Base-by-base conservation (phyloP, 306 rosid genomes). In the Quercus parvula region DNA sequence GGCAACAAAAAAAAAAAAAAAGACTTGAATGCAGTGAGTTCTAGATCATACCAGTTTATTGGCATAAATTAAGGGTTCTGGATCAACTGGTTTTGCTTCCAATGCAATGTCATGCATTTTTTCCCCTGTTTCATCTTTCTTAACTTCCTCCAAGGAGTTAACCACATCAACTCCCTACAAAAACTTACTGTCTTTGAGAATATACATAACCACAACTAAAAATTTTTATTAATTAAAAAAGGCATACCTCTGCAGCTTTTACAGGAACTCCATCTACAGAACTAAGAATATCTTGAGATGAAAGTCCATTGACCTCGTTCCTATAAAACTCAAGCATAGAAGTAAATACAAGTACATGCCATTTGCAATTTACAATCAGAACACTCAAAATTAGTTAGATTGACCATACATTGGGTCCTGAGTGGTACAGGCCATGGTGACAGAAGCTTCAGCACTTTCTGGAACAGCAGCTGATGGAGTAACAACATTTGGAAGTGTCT, bases 1-100 rank as follows among this genome's bases (percentile, higher is more conserved):
- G 66, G 68, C 44, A 79, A 73, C 56, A 75, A 73, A 0, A 19
- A 75, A 0, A 19, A 0, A 19, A 75, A 20, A 81, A 56, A 51
- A 78, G 74, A 82, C 46, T 69, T 54, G 74, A 74, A 79, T 64
- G 62, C 25, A 49, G 64, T 74, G 55, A 52, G 79, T 52, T 71
- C 77, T 63, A 30, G 61, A 8, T 59, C 73, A 49, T 88, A 94
- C 98, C 92, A 71, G 87, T 87, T 92, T 94, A 85, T 89, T 90
- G 25, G 84, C 91, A 85, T 87, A 92, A 59, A 81, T 84, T 70
- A 86, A 49, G 77, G 92, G 82, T 68, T 91, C 97, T 62, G 84
- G 93, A 78, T 94, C 98, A 82, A 81, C 87, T 30, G 91, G 35
- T 66, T 85, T 91, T 78, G 90, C 85, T 85, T 92, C 97, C 2